Percentiles rank a stretch among this genome's conserved stretches.
These are phyloP conservation scores for Pulveroboletus sp. DNA, from an alignment of 768 basidiomycete genomes.

Conservation along the genomic window DNA sequence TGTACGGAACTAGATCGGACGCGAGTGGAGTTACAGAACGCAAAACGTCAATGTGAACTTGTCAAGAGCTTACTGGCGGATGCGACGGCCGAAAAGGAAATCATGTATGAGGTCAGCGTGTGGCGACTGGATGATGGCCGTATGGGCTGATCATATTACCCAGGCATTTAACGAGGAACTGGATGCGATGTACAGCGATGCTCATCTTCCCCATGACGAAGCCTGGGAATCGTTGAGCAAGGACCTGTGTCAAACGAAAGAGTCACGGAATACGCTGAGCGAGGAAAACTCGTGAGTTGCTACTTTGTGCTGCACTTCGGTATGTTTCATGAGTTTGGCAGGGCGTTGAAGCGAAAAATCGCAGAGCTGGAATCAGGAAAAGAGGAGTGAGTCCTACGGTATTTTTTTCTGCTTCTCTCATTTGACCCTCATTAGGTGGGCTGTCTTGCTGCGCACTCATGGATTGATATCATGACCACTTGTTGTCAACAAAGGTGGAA, in stretches of 20 bases:
- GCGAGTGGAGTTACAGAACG: conserved; percentile 60
- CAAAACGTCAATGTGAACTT: conserved; percentile 71
- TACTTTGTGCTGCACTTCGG: not conserved
- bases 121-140: not conserved
- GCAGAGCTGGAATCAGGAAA: conserved; percentile 70
- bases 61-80: conserved; percentile 75
- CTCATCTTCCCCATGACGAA: conserved; percentile 75
- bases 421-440: conserved; percentile 51
- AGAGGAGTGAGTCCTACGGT: conserved; percentile 68
- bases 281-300: conserved; percentile 76
- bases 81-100: conserved; percentile 82
- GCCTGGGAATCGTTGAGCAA: conserved; percentile 75
- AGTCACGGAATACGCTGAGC: conserved; percentile 64
- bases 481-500: conserved; percentile 1
- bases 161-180: conserved; percentile 95
- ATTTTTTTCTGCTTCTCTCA: not conserved
- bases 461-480: conserved; percentile 39
- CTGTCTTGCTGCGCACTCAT: conserved; percentile 49
- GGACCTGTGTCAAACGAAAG: conserved; percentile 73
- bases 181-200: conserved; percentile 86
- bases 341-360: conserved; percentile 65
- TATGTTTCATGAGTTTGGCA: conserved; percentile 26
- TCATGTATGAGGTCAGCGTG: conserved; percentile 79
- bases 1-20: conserved; percentile 58
- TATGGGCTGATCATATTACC: conserved; percentile 1